Percentiles rank a stretch among this genome's conserved stretches.
Conservation (phyloP, 129 eudicot species). For the Chrysanthemum lavandulifolium region DNA sequence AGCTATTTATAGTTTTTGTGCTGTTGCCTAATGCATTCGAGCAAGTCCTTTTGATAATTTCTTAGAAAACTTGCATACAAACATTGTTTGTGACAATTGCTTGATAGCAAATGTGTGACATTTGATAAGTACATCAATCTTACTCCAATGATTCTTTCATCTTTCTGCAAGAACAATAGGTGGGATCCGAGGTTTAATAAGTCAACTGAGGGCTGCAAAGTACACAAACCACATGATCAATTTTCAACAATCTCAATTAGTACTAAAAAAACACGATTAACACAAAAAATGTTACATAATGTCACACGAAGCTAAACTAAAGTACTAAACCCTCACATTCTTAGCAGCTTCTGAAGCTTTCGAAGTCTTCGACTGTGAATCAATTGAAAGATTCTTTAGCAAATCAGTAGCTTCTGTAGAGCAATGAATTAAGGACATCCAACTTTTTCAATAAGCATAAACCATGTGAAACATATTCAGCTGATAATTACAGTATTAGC, state of each 20-base stretch:
- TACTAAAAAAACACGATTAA: too few species aligned
- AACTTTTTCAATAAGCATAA: not conserved
- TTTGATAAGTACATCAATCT: slow-evolving; percentile 58
- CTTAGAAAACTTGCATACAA: slow-evolving; percentile 47
- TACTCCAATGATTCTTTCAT: slow-evolving; percentile 92
- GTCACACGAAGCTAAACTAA: too few species aligned
- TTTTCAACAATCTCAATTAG: too few species aligned
- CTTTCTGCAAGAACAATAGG: slow-evolving; percentile 44
- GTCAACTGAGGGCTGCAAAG: too few species aligned
- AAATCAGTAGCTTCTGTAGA: slow-evolving; percentile 65
- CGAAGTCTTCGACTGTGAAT: slow-evolving; percentile 53
- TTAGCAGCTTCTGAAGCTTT: slow-evolving; percentile 59
- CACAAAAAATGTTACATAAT: too few species aligned
- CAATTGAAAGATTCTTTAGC: slow-evolving; percentile 68
- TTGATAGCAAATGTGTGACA: slow-evolving; percentile 86
- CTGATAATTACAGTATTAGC: too few species aligned
- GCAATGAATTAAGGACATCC: slow-evolving; percentile 30
- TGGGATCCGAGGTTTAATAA: too few species aligned
- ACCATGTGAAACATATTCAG: too few species aligned
- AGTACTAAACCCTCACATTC: slow-evolving; percentile 38
- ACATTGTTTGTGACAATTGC: slow-evolving; percentile 75
- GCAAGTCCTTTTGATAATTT: slow-evolving; percentile 58
- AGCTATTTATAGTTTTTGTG: slow-evolving; percentile 44
- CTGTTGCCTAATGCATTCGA: slow-evolving; percentile 47
- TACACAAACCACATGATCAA: too few species aligned